Percentiles rank a stretch among this genome's conserved stretches.
phyloP scores from a whole-genome alignment of 2,329 filamentous ascomycete genomes.

The Stromatinia cepivora region DNA sequence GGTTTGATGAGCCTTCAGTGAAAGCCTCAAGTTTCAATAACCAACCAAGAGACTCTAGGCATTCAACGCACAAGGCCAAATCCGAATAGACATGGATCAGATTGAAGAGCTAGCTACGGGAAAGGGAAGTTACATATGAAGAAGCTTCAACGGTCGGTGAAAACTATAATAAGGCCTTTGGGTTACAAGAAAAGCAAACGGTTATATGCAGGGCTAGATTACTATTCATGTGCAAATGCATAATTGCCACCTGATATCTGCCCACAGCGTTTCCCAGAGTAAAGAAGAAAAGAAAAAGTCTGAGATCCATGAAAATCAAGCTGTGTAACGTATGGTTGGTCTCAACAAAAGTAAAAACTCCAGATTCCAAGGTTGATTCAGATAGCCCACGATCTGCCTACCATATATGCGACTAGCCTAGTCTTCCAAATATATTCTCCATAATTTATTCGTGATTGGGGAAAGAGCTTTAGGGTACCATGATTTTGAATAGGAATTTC shows the following conservation, averaged over 20 bases:
- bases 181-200: conserved; percentile 2
- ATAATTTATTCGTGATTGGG: too few relatives aligned
- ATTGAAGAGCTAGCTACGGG: neutral
- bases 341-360: neutral
- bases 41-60: neutral
- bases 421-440: neutral
- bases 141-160: neutral
- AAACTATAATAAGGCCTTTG: neutral
- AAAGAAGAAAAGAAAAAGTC: neutral
- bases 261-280: neutral
- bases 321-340: neutral
- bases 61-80: conserved; percentile 5
- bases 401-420: neutral
- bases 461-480: neutral
- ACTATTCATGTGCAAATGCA: neutral
- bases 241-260: neutral
- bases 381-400: neutral
- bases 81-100: neutral
- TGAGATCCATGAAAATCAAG: neutral
- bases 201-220: neutral
- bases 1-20: neutral
- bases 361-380: neutral
- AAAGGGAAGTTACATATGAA: neutral
- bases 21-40: neutral
- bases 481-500: neutral